These are phyloP conservation scores for Ramicandelaber brevisporus DNA, from an alignment of 192 early-diverging fungal genomes.

Conservation along the genomic window DNA sequence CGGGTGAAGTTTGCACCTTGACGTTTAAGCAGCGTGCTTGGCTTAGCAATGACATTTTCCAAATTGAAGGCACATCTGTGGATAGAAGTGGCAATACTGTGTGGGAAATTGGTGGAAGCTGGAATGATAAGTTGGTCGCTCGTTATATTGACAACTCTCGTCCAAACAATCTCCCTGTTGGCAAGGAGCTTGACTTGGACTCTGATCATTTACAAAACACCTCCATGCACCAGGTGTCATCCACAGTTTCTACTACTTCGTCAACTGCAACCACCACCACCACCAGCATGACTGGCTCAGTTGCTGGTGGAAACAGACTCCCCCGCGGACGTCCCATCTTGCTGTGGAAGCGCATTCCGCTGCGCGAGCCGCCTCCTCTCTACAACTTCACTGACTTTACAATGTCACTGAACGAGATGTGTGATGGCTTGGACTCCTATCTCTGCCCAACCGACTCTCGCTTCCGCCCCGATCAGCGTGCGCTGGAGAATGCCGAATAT, in stretches of 20 bases:
- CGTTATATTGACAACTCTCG: neutral
- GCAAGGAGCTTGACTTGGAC: no score
- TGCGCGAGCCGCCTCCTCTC: conserved; percentile 19
- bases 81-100: conserved; percentile 19
- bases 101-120: conserved; percentile 38
- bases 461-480: conserved; percentile 64
- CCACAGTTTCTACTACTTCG: conserved; percentile 1
- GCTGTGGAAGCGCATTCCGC: conserved; percentile 33
- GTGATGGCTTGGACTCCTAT: conserved; percentile 21
- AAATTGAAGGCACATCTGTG: conserved; percentile 26
- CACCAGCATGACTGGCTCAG: neutral
- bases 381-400: conserved; percentile 61
- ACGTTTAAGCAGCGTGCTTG: conserved; percentile 56
- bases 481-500: conserved; percentile 64
- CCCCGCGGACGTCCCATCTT: conserved; percentile 19
- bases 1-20: conserved; percentile 45
- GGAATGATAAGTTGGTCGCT: conserved; percentile 38
- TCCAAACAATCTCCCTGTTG: no score
- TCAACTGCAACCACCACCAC: neutral
- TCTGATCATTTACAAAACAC: no score
- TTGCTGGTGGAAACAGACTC: conserved; percentile 8
- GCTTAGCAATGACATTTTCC: conserved; percentile 37
- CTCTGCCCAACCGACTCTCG: conserved; percentile 67
- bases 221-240: no score
- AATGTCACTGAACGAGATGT: conserved; percentile 46